Evolutionary conservation across 2,329 filamentous ascomycete genomes (phyloP).

Genomic region (Clonostachys solani): DNA sequence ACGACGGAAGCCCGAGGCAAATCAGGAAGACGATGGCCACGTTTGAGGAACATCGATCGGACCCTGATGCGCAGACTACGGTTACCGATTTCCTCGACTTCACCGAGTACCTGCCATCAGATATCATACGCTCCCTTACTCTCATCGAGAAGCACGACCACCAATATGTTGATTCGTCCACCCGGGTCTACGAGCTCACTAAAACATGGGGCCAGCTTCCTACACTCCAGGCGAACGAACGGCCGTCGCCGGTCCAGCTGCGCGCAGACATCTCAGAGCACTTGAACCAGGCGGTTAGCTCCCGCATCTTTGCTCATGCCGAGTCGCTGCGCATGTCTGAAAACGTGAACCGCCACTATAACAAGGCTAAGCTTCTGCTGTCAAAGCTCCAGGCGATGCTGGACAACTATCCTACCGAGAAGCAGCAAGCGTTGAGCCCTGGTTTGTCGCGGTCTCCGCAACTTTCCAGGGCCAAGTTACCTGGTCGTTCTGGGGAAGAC

Average conservation of each 20-base stretch:
- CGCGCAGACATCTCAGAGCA: constrained; percentile 57
- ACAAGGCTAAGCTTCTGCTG: constrained; percentile 53
- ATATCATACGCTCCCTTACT: constrained; percentile 61
- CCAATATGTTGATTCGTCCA: constrained; percentile 51
- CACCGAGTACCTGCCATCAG: constrained; percentile 65
- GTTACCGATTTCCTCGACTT: constrained; percentile 67
- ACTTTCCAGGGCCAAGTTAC: constrained; percentile 41
- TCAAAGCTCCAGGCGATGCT: constrained; percentile 56
- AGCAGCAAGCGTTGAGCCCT: constrained; percentile 39
- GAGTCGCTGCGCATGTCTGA: constrained; percentile 61
- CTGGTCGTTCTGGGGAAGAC: constrained; percentile 34
- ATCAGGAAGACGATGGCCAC: constrained; percentile 25
- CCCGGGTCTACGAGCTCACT: constrained; percentile 51
- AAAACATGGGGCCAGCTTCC: constrained; percentile 53
- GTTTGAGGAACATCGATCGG: constrained; percentile 43
- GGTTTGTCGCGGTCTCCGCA: constrained; percentile 50
- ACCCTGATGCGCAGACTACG: constrained; percentile 66
- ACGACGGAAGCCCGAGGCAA: neutral
- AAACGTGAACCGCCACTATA: constrained; percentile 58
- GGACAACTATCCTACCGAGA: constrained; percentile 54
- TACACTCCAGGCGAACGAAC: constrained; percentile 36
- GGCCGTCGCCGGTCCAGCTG: constrained; percentile 43
- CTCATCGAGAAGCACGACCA: constrained; percentile 62
- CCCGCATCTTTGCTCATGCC: constrained; percentile 54
- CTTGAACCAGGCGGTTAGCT: constrained; percentile 47